These are phyloP conservation scores for barley (Hordeum vulgare) DNA, from an alignment of 176 grass and related monocot genomes.

Conservation along the genomic window MorexV3_pseudomolecules_assembly NC_058521.1:562866772-562867271, in stretches of 20 bases:
- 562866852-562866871: not conserved
- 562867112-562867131: not conserved
- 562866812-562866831: too few relatives aligned
- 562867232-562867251: not conserved
- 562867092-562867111: not conserved
- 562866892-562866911: not conserved
- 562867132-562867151: not conserved
- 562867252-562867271: too few relatives aligned
- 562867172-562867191: not conserved
- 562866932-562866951: not conserved
- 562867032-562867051: not conserved
- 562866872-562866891: not conserved
- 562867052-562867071: not conserved
- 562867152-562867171: not conserved
- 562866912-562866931: not conserved
- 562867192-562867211: not conserved
- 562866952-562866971: not conserved
- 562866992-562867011: not conserved
- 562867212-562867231: not conserved
- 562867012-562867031: not conserved
- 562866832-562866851: too few relatives aligned
- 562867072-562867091: not conserved
- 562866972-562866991: not conserved
- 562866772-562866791: too few relatives aligned
- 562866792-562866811: too few relatives aligned